phyloP scores from a whole-genome alignment of 2,329 filamentous ascomycete genomes.

The Paraconiothyrium brasiliense region DNA sequence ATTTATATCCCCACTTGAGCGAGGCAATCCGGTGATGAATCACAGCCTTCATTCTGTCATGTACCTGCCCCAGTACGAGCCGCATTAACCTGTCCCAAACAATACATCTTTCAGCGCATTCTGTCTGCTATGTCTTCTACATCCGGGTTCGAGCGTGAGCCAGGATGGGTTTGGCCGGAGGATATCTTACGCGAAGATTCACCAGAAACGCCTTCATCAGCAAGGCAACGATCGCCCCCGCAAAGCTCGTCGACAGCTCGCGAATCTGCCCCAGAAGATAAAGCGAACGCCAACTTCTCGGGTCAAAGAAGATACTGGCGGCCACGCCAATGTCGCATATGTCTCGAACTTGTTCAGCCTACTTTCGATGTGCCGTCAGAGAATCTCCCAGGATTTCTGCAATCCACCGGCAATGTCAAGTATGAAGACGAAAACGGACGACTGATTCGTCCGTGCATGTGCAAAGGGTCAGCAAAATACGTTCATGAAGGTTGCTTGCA shows the following conservation, averaged over 20 bases:
- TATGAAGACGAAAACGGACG: conserved; percentile 81
- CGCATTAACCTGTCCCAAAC: conserved; percentile 28
- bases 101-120: conserved; percentile 9
- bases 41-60: conserved; percentile 20
- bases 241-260: conserved; percentile 25
- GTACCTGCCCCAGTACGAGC: conserved; percentile 35
- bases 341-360: conserved; percentile 75
- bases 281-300: conserved; percentile 24
- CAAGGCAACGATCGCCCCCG: conserved; percentile 27
- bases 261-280: conserved; percentile 22
- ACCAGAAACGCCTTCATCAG: conserved; percentile 28
- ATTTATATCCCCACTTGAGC: background rate
- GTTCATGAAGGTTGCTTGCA: conserved; percentile 92
- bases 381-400: conserved; percentile 65
- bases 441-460: conserved; percentile 88
- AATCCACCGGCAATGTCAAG: conserved; percentile 65
- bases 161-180: conserved; percentile 59
- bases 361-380: conserved; percentile 66
- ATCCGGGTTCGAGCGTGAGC: conserved; percentile 50
- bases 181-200: conserved; percentile 51
- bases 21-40: conserved; percentile 22
- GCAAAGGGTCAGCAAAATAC: conserved; percentile 91
- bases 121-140: conserved; percentile 52
- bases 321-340: conserved; percentile 86
- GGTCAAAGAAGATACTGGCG: conserved; percentile 64